A percentile compares a stretch with the other conserved stretches of the same genome.
Evolutionary conservation across 139 green algal genomes (phyloP).

Genomic region (Auxenochlorella pyrenoidosa): DNA sequence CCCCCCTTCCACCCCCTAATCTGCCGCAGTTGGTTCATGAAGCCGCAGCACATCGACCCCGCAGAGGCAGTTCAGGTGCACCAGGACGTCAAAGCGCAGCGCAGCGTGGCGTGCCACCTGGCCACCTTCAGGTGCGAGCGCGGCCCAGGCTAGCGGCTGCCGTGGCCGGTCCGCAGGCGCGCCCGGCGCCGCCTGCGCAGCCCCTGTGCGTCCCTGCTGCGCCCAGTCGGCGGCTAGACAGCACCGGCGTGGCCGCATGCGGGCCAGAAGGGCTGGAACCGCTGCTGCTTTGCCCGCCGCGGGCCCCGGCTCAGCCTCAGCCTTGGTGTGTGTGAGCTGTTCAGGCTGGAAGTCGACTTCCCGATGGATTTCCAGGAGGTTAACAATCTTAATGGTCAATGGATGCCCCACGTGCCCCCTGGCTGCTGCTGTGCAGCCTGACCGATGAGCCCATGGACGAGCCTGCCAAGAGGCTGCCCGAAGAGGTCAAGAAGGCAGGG

Average conservation of each 20-base stretch:
- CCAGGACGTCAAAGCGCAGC: conserved; percentile 55
- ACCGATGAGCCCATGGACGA: conserved; percentile 76
- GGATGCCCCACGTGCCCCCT: too few species aligned
- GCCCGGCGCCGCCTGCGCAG: too few species aligned
- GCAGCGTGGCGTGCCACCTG: conserved; percentile 72
- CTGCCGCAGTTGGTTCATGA: conserved; percentile 50
- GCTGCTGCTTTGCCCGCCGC: not conserved
- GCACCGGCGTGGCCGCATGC: not conserved
- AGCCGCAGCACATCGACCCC: conserved; percentile 68
- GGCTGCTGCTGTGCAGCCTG: conserved; percentile 12
- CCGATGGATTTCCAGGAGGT: too few species aligned
- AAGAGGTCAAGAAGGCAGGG: conserved; percentile 23
- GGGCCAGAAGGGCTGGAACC: not conserved
- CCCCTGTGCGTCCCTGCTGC: too few species aligned
- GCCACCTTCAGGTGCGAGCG: conserved; percentile 64
- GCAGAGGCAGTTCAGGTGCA: conserved; percentile 80
- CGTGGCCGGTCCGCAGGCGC: too few species aligned
- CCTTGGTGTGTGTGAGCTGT: not conserved
- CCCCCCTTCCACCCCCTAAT: not conserved
- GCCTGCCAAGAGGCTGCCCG: conserved; percentile 52
- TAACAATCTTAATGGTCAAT: too few species aligned
- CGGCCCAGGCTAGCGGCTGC: too few species aligned
- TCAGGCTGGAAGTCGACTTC: too few species aligned
- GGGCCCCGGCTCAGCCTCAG: too few species aligned
- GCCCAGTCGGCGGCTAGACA: not conserved